Percentiles rank a stretch among this genome's conserved stretches.
Evolutionary conservation across 163 green algal genomes (phyloP).

Genomic region (Coccomyxa subellipsoidea): DNA sequence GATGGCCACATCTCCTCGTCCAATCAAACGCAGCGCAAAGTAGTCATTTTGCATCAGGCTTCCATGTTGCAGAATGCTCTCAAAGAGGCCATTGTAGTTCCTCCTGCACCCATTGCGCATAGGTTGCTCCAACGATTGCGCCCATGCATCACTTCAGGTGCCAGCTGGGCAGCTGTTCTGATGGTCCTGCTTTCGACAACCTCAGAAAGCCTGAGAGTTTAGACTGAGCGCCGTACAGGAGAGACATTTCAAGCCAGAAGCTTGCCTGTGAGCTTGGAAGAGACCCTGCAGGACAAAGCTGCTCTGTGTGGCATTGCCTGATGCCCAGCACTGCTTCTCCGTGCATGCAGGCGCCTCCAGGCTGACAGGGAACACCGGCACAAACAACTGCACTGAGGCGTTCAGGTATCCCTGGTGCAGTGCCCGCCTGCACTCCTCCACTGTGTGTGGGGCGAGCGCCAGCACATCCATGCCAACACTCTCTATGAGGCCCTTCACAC

Average conservation of each 20-base stretch:
- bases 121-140: no score
- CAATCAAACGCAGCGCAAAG: conserved; percentile 3
- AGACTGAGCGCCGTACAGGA: no score
- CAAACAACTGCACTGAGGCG: not conserved
- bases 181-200: no score
- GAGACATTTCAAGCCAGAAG: no score
- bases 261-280: conserved; percentile 3
- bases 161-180: no score
- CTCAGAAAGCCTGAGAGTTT: no score
- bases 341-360: not conserved
- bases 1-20: not conserved
- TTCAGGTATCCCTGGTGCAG: not conserved
- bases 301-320: not conserved
- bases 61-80: not conserved
- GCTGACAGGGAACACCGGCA: conserved; percentile 9
- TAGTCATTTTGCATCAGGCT: not conserved
- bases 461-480: not conserved
- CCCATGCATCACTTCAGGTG: no score
- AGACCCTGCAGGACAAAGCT: conserved; percentile 12
- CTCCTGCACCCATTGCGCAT: conserved; percentile 12
- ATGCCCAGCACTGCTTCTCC: not conserved
- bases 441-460: not conserved
- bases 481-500: not conserved
- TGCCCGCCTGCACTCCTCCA: not conserved
- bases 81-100: conserved; percentile 9